Evolutionary conservation across 345 rosid genomes (phyloP).

Genomic region (Heritiera fomes): DNA sequence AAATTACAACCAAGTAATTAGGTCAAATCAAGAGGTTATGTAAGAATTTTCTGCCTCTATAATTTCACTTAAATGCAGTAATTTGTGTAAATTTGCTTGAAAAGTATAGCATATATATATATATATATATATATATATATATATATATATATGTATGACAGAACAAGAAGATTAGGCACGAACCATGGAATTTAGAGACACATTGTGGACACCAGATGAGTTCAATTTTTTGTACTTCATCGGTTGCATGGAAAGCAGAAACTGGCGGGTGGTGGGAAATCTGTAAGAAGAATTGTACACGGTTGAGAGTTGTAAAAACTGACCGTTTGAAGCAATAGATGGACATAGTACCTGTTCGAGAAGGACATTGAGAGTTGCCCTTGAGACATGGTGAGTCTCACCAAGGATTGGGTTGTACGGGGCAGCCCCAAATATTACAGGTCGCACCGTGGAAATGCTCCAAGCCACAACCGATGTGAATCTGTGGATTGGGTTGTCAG

Average conservation of each 20-base stretch:
- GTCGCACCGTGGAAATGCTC: conserved; percentile 66
- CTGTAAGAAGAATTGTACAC: conserved; percentile 31
- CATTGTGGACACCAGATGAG: conserved; percentile 65
- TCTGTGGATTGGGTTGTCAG: conserved; percentile 55
- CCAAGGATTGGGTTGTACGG: conserved; percentile 92
- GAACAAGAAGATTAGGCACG: too few species aligned
- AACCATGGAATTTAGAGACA: conserved; percentile 66
- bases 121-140: too few species aligned
- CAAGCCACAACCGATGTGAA: conserved; percentile 58
- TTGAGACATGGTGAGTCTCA: conserved; percentile 88
- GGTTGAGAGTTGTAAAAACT: neutral
- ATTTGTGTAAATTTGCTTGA: too few species aligned
- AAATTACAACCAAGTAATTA: too few species aligned
- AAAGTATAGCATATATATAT: too few species aligned
- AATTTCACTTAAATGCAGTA: too few species aligned
- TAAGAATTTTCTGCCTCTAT: too few species aligned
- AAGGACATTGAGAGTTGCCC: conserved; percentile 61
- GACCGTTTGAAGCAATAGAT: too few species aligned
- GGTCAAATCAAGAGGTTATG: too few species aligned
- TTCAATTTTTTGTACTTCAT: conserved; percentile 60
- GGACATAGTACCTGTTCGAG: conserved; percentile 55
- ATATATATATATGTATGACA: too few species aligned
- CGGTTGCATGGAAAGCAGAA: conserved; percentile 78
- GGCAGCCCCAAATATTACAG: conserved; percentile 58
- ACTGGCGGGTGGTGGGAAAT: conserved; percentile 94